Evolutionary conservation across 1,284 basidiomycete species (phyloP), one percentile per base, ranked within the genome.

Genomic region (Trichosporon faecale): DNA sequence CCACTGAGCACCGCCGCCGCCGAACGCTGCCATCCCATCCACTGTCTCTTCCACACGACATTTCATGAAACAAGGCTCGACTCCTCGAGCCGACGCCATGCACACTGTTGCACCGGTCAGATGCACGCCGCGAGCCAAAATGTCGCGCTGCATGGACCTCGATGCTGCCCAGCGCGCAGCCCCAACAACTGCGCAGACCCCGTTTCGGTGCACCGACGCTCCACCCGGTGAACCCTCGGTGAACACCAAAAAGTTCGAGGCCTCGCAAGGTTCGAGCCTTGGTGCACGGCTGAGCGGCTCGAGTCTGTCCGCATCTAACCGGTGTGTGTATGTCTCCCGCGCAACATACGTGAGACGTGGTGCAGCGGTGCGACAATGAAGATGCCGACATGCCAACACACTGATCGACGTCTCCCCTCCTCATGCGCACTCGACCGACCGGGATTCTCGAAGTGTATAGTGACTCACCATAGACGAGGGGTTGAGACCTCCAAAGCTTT

Each of bases 401-500:
- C 40, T n/a, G 40, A 44, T 44, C 40, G 40, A n/a, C 40, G 40
- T 44, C 40, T 44, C 40, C 40, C 18, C 21, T 52, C 23, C 16
- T 52, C 49, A 12, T 37, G 11, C 35, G 35, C 49, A 8, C 49
- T 52, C 23, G n/a, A 5, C 21, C n/a, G 49, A 52, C n/a, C 49
- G 21, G n/a, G 21, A 46, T 46, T 21, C 44, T 21, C 44, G 18
- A 9, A 61, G 29, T 33, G 4, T 40, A 12, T n/a, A 44, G 57
- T 61, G 57, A 61, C 57, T 61, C 57, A 61, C 57, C 57, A 61
- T 61, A 61, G 57, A 61, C 57, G 57, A 61, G 57, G 57, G 57
- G 57, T 61, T 61, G 57, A 61, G 57, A 31, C 57, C 57, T 61
- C 57, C 57, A 31, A 61, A 61, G 57, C 57, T 61, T 61, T 61